These are phyloP conservation scores for Sporisorium graminicola DNA, from an alignment of 1,284 basidiomycete genomes.

Conservation along the genomic window DNA sequence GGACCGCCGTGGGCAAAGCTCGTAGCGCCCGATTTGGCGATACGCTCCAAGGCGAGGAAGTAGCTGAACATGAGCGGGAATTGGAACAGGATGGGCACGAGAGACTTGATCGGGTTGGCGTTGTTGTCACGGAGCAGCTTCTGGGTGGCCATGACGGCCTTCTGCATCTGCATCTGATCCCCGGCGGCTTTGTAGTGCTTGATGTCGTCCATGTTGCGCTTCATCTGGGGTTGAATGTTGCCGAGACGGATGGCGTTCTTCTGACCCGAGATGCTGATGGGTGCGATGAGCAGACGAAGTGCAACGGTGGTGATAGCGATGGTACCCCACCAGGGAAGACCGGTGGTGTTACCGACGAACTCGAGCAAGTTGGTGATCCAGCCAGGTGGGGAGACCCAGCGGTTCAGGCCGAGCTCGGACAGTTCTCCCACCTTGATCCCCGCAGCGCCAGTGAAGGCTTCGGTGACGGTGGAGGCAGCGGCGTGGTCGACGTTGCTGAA, in stretches of 20 bases:
- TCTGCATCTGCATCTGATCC: slow-evolving; percentile 75
- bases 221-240: slow-evolving; percentile 77
- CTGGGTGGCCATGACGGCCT: slow-evolving; percentile 75
- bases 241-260: slow-evolving; percentile 80
- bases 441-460: slow-evolving; percentile 31
- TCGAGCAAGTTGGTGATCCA: slow-evolving; percentile 79
- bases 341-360: slow-evolving; percentile 79
- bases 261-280: slow-evolving; percentile 77
- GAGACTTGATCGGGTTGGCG: slow-evolving; percentile 76
- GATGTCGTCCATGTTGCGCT: slow-evolving; percentile 74
- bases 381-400: slow-evolving; percentile 72
- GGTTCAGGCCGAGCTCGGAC: slow-evolving; percentile 79
- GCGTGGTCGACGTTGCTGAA: slow-evolving; percentile 39
- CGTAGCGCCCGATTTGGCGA: slow-evolving; percentile 80
- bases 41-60: slow-evolving; percentile 84
- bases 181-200: slow-evolving; percentile 72
- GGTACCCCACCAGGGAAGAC: slow-evolving; percentile 70
- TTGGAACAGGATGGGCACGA: slow-evolving; percentile 78
- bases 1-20: slow-evolving; percentile 84
- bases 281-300: slow-evolving; percentile 79
- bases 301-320: slow-evolving; percentile 80
- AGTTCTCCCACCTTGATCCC: slow-evolving; percentile 82
- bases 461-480: slow-evolving; percentile 38
- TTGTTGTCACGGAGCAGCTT: slow-evolving; percentile 79
- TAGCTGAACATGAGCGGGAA: slow-evolving; percentile 83